phyloP scores from a whole-genome alignment of 495 filamentous ascomycete genomes.

The Lasiosphaeria ovina region DNA sequence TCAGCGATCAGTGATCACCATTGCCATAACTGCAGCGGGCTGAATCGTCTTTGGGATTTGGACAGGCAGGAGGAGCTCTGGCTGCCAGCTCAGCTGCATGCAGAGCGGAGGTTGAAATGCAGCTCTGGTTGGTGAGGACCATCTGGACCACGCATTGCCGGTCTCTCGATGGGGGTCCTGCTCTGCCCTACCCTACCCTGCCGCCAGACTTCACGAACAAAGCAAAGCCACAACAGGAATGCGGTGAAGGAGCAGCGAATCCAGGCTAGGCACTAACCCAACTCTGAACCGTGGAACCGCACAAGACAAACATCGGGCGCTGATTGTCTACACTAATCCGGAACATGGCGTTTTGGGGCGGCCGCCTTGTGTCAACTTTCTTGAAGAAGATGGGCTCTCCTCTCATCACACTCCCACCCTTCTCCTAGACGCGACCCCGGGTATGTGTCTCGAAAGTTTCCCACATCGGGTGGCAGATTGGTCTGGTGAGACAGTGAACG shows the following conservation, averaged over 20 bases:
- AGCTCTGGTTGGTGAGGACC: constrained; percentile 6
- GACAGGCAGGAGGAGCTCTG: background rate
- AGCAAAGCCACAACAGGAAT: constrained; percentile 3
- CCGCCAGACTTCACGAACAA: background rate
- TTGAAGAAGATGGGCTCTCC: background rate
- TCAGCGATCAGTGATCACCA: background rate
- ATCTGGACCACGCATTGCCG: background rate
- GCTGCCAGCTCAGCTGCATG: constrained; percentile 5
- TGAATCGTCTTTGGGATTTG: background rate
- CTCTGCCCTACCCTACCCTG: too few relatives aligned
- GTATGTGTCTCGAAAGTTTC: background rate
- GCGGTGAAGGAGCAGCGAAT: background rate
- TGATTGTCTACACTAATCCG: background rate
- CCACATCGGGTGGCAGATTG: background rate
- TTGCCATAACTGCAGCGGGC: background rate
- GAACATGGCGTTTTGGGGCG: background rate
- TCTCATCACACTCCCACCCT: background rate
- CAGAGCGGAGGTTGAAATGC: background rate
- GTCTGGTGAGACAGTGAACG: background rate
- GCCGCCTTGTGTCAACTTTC: background rate
- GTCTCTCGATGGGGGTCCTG: background rate
- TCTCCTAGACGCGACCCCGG: too few relatives aligned
- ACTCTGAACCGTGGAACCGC: constrained; percentile 1
- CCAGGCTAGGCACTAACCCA: background rate
- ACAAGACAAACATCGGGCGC: background rate